Evolutionary conservation across 2,329 filamentous ascomycete species (phyloP).

Genomic region (Penicillium freii): DNA sequence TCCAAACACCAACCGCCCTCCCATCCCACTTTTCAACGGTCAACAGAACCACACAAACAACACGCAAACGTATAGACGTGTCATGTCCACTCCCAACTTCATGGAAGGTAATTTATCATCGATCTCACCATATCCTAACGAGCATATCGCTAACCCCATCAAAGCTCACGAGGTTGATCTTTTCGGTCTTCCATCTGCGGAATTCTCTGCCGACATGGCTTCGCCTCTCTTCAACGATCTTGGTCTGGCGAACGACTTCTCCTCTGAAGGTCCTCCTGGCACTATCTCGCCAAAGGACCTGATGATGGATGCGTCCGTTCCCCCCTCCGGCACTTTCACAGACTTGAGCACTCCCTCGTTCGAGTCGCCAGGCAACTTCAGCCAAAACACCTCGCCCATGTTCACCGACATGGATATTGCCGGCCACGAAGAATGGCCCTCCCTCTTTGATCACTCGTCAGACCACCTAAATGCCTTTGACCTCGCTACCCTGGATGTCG

Average conservation of each 20-base stretch:
- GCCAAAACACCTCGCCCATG: slow-evolving; percentile 75
- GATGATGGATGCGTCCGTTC: slow-evolving; percentile 70
- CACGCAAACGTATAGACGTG: slow-evolving; percentile 31
- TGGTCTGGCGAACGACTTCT: slow-evolving; percentile 24
- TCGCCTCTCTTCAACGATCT: slow-evolving; percentile 18
- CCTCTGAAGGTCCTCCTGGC: slow-evolving; percentile 40
- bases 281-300: slow-evolving; percentile 86
- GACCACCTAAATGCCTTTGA: slow-evolving; percentile 27
- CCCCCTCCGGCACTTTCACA: slow-evolving; percentile 78
- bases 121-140: not conserved
- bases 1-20: slow-evolving; percentile 36
- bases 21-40: slow-evolving; percentile 41
- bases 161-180: slow-evolving; percentile 27
- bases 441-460: slow-evolving; percentile 52
- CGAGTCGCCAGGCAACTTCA: slow-evolving; percentile 69
- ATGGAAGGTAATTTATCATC: slow-evolving; percentile 40
- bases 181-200: slow-evolving; percentile 31
- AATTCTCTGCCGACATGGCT: slow-evolving; percentile 17
- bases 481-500: slow-evolving; percentile 31
- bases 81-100: slow-evolving; percentile 43
- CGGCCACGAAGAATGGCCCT: slow-evolving; percentile 63
- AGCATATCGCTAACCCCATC: slow-evolving; percentile 16
- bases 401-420: slow-evolving; percentile 61
- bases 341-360: slow-evolving; percentile 79
- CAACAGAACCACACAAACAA: slow-evolving; percentile 33